Percentiles rank a stretch among this genome's conserved stretches.
These are phyloP conservation scores for Nannizzia gypsea DNA, from an alignment of 2,329 filamentous ascomycete genomes.

Conservation along the genomic window DNA sequence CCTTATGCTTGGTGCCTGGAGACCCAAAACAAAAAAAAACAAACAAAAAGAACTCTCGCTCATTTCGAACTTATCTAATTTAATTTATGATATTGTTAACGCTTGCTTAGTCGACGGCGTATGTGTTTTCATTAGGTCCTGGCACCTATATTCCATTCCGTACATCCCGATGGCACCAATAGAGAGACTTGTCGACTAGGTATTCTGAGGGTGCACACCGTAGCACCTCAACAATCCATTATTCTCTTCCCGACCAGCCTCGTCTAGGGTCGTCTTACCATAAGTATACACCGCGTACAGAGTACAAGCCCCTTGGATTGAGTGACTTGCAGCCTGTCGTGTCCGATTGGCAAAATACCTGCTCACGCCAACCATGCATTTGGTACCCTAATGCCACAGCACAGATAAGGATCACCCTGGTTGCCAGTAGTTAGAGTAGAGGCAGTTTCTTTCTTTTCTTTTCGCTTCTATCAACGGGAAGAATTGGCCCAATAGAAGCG, in stretches of 20 bases:
- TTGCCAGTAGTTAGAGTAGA: background rate
- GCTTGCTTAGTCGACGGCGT: background rate
- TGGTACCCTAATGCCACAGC: background rate
- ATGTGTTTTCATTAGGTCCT: background rate
- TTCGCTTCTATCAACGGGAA: background rate
- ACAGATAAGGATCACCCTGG: background rate
- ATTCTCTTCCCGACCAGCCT: background rate
- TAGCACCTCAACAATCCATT: background rate
- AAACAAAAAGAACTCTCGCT: background rate
- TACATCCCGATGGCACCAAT: background rate
- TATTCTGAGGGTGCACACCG: background rate
- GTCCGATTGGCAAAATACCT: background rate
- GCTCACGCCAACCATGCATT: background rate
- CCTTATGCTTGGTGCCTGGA: background rate
- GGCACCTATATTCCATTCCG: too few species aligned
- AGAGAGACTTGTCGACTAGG: background rate
- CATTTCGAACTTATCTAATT: background rate
- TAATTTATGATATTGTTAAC: constrained; percentile 1
- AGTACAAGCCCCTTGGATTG: background rate
- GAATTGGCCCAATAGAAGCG: background rate
- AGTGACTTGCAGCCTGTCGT: background rate
- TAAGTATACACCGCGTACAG: background rate
- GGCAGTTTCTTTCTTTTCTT: background rate
- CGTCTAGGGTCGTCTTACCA: background rate
- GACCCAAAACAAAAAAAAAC: background rate